A percentile compares a stretch with the other conserved stretches of the same genome.
These are phyloP conservation scores for Clonostachys rosea DNA, from an alignment of 2,329 filamentous ascomycete genomes.

Conservation along the genomic window DNA sequence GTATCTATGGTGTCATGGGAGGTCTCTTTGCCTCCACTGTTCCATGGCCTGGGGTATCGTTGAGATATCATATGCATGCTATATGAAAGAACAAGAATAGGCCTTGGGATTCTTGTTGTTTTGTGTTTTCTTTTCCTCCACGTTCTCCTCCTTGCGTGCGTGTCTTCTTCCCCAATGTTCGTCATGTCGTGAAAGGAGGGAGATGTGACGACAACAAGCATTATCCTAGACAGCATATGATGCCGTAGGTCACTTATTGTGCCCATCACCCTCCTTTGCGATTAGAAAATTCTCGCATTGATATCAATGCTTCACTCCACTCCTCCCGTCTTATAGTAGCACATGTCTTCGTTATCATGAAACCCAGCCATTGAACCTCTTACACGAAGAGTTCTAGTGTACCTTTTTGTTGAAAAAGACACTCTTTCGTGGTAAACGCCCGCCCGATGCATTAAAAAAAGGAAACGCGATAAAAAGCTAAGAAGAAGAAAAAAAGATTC, in stretches of 20 bases:
- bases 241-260: background rate
- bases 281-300: too few relatives aligned
- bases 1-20: background rate
- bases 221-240: background rate
- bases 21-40: background rate
- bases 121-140: too few relatives aligned
- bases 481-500: slow-evolving; percentile 3
- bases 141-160: too few relatives aligned
- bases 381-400: slow-evolving; percentile 3
- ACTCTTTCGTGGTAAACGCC: slow-evolving; percentile 1
- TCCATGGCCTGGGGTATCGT: slow-evolving; percentile 28
- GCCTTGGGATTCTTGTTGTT: too few relatives aligned
- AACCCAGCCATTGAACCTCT: slow-evolving; percentile 4
- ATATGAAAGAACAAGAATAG: too few relatives aligned
- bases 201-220: too few relatives aligned
- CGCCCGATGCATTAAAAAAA: too few relatives aligned
- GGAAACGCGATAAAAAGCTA: slow-evolving; percentile 8
- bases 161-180: too few relatives aligned
- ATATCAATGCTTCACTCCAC: background rate
- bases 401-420: slow-evolving; percentile 20
- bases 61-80: slow-evolving; percentile 28
- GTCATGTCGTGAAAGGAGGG: too few relatives aligned
- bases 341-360: slow-evolving; percentile 11
- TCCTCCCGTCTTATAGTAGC: slow-evolving; percentile 10
- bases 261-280: too few relatives aligned